Percentiles rank a stretch among this genome's conserved stretches.
Conservation (phyloP, 768 basidiomycete species). For the Melanogaster broomeanus region DNA sequence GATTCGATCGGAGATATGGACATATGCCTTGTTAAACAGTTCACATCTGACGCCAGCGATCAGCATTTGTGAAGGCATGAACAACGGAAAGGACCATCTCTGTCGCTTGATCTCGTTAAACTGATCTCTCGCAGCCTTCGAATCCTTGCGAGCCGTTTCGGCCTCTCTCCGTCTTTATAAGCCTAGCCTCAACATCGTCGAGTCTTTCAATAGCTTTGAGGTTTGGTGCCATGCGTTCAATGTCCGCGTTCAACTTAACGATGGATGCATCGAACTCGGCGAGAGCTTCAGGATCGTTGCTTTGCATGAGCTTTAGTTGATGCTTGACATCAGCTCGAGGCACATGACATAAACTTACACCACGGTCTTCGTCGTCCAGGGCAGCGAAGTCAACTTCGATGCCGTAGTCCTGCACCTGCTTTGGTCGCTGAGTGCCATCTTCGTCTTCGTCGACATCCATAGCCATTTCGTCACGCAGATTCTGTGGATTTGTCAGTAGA, state of each 20-base stretch:
- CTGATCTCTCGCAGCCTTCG: conserved; percentile 85
- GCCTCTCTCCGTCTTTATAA: conserved; percentile 91
- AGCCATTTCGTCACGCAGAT: conserved; percentile 78
- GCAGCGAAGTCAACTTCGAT: conserved; percentile 85
- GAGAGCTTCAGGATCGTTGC: conserved; percentile 62
- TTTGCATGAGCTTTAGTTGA: conserved; percentile 35
- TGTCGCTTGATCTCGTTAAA: conserved; percentile 86
- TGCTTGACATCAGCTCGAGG: not conserved
- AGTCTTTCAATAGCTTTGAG: conserved; percentile 93
- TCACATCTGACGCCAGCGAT: conserved; percentile 52
- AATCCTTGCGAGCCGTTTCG: conserved; percentile 87
- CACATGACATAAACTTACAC: conserved; percentile 39
- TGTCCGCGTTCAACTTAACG: conserved; percentile 69
- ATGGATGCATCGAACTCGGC: conserved; percentile 76
- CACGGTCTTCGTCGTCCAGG: conserved; percentile 74
- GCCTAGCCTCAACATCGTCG: conserved; percentile 81
- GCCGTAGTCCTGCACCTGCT: conserved; percentile 77
- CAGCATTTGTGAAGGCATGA: not conserved
- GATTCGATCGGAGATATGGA: conserved; percentile 92
- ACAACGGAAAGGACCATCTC: conserved; percentile 48
- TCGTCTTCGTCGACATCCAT: conserved; percentile 96
- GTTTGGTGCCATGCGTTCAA: conserved; percentile 94
- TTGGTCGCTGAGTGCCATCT: conserved; percentile 72
- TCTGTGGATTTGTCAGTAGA: conserved; percentile 43
- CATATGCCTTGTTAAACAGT: conserved; percentile 94